Base-by-base conservation (phyloP, 495 filamentous ascomycete genomes). In the Aspergillus homomorphus region DNA sequence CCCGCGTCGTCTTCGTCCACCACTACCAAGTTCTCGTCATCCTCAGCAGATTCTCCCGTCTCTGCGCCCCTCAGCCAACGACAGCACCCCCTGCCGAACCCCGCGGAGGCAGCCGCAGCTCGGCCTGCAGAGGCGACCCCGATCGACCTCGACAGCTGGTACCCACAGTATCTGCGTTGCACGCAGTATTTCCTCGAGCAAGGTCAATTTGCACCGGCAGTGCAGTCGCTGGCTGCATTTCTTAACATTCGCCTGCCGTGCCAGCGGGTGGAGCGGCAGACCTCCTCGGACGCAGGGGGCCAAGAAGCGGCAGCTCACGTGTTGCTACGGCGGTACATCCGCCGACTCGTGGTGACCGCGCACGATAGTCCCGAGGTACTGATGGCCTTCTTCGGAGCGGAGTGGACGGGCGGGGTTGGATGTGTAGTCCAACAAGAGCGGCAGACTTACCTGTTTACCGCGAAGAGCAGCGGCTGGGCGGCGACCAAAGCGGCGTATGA, bases 381-480 rank as follows among this genome's bases (percentile, higher is more conserved):
- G 64, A 87, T 89, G 60, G 87, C 90, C 20, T 94, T 96, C 72
- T 98, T 98, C 65, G 94, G 94, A 10, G 84, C 89, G 41, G 84
- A 91, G 64, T 98, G 92, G 90, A 66, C 73, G 18, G 71, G 77
- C 8, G 94, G 94, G 0, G 78, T 97, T 23, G 89, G 89, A 0
- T 82, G 84, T 21, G 73, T 97, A 41, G 88, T 92, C 66, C 87
- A 95, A 65, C 85, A 88, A 63, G 94, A 98, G 73, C 81, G 94
- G 45, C 76, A 89, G 24, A 98, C 98, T 66, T 98, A 92, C 66
- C 80, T 98, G 38, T 98, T 97, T 66, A 89, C 92, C 0, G 91
- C 92, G n/a, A 98, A 97, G 77, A 92, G 88, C 66, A 84, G 84
- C n/a, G 90, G 85, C 18, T 98, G 92, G 91, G 78, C 89, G 24